Percentiles rank a stretch among this genome's conserved stretches.
phyloP scores from a whole-genome alignment of 202 grass and related monocot genomes.

The Zizania palustris region DNA sequence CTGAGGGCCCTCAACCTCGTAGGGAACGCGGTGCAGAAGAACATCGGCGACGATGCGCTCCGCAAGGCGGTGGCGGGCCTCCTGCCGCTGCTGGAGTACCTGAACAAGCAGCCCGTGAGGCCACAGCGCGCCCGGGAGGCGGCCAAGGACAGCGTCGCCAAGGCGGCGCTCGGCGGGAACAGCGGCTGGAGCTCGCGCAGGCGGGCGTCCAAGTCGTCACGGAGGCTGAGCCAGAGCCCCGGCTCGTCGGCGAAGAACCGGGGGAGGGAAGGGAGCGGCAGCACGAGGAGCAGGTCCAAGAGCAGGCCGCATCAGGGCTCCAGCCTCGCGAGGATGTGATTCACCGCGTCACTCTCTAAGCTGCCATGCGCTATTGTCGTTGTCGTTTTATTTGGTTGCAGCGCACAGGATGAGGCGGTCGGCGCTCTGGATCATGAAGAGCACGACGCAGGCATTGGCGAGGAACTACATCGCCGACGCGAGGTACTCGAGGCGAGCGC shows the following conservation, averaged over 20 bases:
- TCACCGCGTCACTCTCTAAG: neutral
- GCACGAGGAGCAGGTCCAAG: conserved; percentile 60
- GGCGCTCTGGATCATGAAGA: conserved; percentile 79
- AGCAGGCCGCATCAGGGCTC: conserved; percentile 34
- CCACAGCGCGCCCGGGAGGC: conserved; percentile 64
- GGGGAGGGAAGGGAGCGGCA: conserved; percentile 27
- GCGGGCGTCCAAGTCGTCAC: conserved; percentile 28
- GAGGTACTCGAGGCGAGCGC: conserved; percentile 59
- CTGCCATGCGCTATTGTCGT: neutral
- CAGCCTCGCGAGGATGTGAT: conserved; percentile 33
- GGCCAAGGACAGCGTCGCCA: conserved; percentile 70
- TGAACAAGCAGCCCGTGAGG: conserved; percentile 77
- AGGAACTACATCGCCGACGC: conserved; percentile 64
- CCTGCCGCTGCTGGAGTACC: conserved; percentile 69
- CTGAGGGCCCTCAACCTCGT: conserved; percentile 76
- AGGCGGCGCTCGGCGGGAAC: conserved; percentile 82
- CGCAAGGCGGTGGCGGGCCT: conserved; percentile 62
- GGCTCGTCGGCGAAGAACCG: conserved; percentile 35
- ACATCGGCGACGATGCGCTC: conserved; percentile 77
- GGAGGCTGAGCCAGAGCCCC: conserved; percentile 45
- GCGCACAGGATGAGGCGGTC: conserved; percentile 73
- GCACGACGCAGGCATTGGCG: conserved; percentile 70
- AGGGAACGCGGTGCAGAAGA: conserved; percentile 82
- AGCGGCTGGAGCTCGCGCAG: conserved; percentile 47
- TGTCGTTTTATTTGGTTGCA: neutral